phyloP scores from a whole-genome alignment of 2,329 filamentous ascomycete genomes.

The Botrytis byssoidea region DNA sequence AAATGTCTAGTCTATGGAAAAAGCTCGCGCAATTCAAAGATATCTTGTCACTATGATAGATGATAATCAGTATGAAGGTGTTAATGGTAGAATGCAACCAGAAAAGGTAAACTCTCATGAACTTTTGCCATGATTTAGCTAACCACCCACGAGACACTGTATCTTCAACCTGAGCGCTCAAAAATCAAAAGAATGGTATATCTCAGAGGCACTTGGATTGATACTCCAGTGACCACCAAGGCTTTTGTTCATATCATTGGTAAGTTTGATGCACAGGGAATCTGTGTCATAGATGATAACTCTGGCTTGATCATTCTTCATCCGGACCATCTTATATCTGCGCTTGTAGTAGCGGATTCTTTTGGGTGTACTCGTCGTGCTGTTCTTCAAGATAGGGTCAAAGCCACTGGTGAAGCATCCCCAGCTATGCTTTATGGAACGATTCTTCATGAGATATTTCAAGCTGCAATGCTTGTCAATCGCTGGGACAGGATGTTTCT shows the following conservation, averaged over 20 bases:
- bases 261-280: constrained; percentile 64
- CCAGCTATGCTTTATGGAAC: constrained; percentile 87
- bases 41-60: constrained; percentile 77
- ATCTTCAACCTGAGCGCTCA: constrained; percentile 76
- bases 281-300: constrained; percentile 79
- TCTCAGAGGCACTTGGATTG: constrained; percentile 82
- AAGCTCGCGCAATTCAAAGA: constrained; percentile 75
- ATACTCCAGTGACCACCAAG: constrained; percentile 71
- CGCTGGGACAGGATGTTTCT: constrained; percentile 73
- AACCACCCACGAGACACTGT: constrained; percentile 59
- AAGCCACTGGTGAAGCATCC: constrained; percentile 78
- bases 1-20: constrained; percentile 62
- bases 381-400: constrained; percentile 91
- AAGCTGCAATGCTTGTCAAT: constrained; percentile 82
- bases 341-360: constrained; percentile 94
- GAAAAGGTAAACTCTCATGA: constrained; percentile 64
- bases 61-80: constrained; percentile 65
- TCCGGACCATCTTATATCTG: constrained; percentile 91
- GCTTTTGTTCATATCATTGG: constrained; percentile 87
- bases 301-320: constrained; percentile 87
- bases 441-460: constrained; percentile 92
- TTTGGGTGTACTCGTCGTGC: constrained; percentile 88
- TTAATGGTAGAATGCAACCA: constrained; percentile 55
- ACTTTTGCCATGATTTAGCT: constrained; percentile 6
- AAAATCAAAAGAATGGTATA: constrained; percentile 66